Conservation (phyloP, 2,329 filamentous ascomycete genomes). For the Emergomyces pasteurianus region DNA sequence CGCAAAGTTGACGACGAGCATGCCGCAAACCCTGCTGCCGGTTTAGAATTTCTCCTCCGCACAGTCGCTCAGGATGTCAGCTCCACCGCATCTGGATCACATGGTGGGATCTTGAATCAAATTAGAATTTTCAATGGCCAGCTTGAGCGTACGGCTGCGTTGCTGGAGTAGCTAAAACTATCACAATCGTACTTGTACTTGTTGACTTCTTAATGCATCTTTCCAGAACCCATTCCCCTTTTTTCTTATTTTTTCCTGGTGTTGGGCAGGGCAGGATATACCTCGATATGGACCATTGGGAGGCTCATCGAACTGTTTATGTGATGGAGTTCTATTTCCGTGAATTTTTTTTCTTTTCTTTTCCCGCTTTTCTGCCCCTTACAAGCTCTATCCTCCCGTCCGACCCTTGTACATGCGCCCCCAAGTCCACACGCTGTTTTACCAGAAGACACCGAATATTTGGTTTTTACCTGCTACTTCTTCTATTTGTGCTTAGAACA, state of each 20-base stretch:
- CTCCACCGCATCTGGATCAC: conserved; percentile 23
- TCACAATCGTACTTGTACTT: background rate
- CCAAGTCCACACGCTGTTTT: no score
- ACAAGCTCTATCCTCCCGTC: no score
- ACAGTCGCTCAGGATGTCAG: conserved; percentile 31
- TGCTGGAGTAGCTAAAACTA: background rate
- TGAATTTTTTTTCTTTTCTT: background rate
- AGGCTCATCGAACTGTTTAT: background rate
- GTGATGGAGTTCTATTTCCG: background rate
- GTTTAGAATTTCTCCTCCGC: conserved; percentile 33
- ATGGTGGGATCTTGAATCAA: conserved; percentile 31
- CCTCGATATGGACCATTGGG: background rate
- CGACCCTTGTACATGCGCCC: background rate
- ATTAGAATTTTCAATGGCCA: conserved; percentile 33
- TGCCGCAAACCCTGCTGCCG: conserved; percentile 12
- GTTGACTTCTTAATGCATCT: background rate
- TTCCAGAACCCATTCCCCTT: no score
- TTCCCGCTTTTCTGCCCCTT: background rate
- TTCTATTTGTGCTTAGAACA: no score
- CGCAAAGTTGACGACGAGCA: conserved; percentile 13
- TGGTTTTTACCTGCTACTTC: no score
- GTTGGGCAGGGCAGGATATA: background rate
- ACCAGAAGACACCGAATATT: no score
- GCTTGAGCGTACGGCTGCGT: conserved; percentile 21
- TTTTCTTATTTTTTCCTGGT: background rate